Evolutionary conservation across 768 basidiomycete genomes (phyloP), one percentile per base, ranked within the genome.

Genomic region (Leccinum arenicola): DNA sequence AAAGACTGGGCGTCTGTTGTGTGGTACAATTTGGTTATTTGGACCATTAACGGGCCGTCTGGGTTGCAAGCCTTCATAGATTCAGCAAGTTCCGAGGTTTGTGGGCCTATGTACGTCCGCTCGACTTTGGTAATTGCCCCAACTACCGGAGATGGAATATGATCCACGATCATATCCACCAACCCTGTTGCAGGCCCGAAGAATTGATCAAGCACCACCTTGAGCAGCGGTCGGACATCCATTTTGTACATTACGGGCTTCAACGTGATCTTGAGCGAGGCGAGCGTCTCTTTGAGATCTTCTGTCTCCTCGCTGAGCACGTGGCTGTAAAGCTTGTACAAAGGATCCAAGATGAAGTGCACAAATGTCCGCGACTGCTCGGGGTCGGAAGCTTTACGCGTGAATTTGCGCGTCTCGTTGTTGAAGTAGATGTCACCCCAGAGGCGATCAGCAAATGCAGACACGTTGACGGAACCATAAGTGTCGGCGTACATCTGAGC

Each of bases 361-460:
- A 97, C 91, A 66, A 99, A 99, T 35, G 91, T 86, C 27, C 97
- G 83, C 52, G 83, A 82, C 47, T 85, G 79, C 65, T 94, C 92
- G 0, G 89, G 83, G 38, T 72, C 94, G 6, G 82, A 76, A 45
- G 85, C 85, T 71, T 94, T 95, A 52, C 93, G 86, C 3, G 87
- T 88, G 73, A 99, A 99, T 71, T 95, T 95, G 59, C 94, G 86
- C 17, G 84, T 84, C 59, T 91, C 86, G 47, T 79, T 70, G 74
- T 95, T 86, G 75, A 91, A 98, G 77, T 94, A 99, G 68, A 98
- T 93, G 75, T 98, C 95, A 15, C 97, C 97, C 97, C 97, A 99
- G 14, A 99, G 83, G 36, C 97, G 85, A 63, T 84, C 85, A 17
- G 95, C 93, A 64, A 99, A 96, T 9, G 87, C 82, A 35, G 82